Base-by-base conservation (phyloP, 106 monocot genomes). In the Allium sativum region DNA sequence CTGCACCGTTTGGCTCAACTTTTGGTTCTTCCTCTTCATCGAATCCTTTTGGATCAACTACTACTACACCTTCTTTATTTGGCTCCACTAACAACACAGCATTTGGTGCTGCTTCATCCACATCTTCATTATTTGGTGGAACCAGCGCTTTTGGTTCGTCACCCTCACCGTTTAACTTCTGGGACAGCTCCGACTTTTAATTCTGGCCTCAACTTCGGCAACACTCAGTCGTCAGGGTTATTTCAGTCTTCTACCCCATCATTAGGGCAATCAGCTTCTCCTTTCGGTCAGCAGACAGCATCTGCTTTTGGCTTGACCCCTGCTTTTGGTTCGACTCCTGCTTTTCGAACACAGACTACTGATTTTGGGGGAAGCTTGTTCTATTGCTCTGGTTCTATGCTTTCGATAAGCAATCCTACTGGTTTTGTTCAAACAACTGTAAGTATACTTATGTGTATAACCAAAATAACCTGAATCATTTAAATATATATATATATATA, bases 321-420 rank as follows among this genome's bases (percentile, higher is more conserved):
- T 65, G 67, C 52, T 76, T 81, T 88, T 66, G 77, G 81, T 55
- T 80, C 87, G 44, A 85, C 44, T 70, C 48, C 82, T 1, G n/a
- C n/a, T n/a, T 85, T 93, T 62, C 82, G 60, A 67, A 74, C 83
- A 9, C 82, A 73, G 53, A 76, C 82, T 15, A 83, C 85, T 67
- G 93, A 85, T 6, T 90, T 86, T 79, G 83, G 89, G 13, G 89
- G 89, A 20, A 71, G 89, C 72, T 53, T 90, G 53, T 95, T 95
- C 72, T 73, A 71, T 70, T 77, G 66, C 68, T 84, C 86, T 74
- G 68, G 86, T 45, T 77, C 87, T 57, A 17, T 79, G 16, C 56
- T 74, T 73, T 67, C 76, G 56, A 72, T 79, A 21, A 74, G 67
- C 57, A 70, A 56, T 65, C 68, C 80, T 62, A 12, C 44, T 12